These are phyloP conservation scores for Magnaporthales sp. DNA, from an alignment of 2,329 filamentous ascomycete genomes.

Conservation along the genomic window DNA sequence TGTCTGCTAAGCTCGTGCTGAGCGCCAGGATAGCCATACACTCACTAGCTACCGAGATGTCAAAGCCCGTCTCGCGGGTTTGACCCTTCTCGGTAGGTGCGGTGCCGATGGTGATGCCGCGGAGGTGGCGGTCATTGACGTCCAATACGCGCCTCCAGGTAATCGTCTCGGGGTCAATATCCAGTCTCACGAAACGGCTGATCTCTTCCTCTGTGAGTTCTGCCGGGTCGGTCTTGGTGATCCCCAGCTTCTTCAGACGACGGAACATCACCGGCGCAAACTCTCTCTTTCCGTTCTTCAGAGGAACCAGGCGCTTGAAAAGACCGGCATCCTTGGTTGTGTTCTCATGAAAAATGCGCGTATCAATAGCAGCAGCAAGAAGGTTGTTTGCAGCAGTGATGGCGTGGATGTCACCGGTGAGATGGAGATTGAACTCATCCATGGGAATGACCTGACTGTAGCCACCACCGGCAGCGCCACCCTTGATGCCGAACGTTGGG, in stretches of 20 bases:
- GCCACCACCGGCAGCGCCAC: slow-evolving; percentile 89
- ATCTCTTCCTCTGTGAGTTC: slow-evolving; percentile 89
- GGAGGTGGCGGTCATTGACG: slow-evolving; percentile 91
- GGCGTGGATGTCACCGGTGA: slow-evolving; percentile 96
- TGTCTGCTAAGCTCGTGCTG: slow-evolving; percentile 76
- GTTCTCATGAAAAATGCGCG: slow-evolving; percentile 95
- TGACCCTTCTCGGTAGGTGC: slow-evolving; percentile 87
- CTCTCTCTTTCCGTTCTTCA: slow-evolving; percentile 79
- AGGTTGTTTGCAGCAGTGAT: slow-evolving; percentile 97
- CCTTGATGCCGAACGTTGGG: slow-evolving; percentile 98
- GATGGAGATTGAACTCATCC: slow-evolving; percentile 98
- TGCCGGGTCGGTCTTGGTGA: slow-evolving; percentile 88
- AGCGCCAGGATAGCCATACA: slow-evolving; percentile 97
- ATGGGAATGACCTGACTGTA: slow-evolving; percentile 99
- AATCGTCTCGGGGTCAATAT: slow-evolving; percentile 94
- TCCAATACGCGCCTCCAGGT: slow-evolving; percentile 95
- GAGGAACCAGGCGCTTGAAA: slow-evolving; percentile 79
- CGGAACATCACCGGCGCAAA: slow-evolving; percentile 91
- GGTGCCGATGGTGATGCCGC: slow-evolving; percentile 80
- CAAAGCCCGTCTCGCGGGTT: slow-evolving; percentile 83
- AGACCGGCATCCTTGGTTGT: slow-evolving; percentile 87
- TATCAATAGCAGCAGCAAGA: slow-evolving; percentile 91
- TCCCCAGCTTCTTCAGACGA: slow-evolving; percentile 89
- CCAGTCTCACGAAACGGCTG: slow-evolving; percentile 76
- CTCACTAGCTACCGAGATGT: slow-evolving; percentile 95